Evolutionary conservation across 805 yeast species (phyloP).

Genomic region (Candida incommunis): DNA sequence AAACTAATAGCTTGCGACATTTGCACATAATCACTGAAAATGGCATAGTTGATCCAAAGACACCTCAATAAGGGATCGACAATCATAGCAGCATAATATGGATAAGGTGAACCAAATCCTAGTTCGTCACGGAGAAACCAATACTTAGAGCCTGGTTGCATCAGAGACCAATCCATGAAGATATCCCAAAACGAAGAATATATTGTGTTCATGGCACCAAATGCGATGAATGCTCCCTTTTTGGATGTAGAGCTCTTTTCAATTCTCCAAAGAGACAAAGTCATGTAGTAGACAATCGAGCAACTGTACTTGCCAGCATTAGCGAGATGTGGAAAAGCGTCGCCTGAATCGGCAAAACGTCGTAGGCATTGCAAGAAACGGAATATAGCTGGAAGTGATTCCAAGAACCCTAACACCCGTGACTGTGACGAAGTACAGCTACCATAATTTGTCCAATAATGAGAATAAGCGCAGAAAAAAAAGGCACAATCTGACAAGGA

Average conservation of each 20-base stretch:
- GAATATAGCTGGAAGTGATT: conserved; percentile 79
- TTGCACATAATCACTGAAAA: conserved; percentile 60
- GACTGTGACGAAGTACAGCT: conserved; percentile 72
- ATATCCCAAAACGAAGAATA: conserved; percentile 75
- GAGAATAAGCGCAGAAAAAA: conserved; percentile 68
- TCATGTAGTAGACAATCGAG: conserved; percentile 52
- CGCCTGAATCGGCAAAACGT: conserved; percentile 86
- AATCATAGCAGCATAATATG: conserved; percentile 63
- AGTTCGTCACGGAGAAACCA: conserved; percentile 56
- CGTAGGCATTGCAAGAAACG: conserved; percentile 82
- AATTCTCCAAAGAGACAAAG: conserved; percentile 69
- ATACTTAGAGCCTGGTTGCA: conserved; percentile 49
- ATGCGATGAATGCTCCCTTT: conserved; percentile 49
- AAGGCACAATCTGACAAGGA: conserved; percentile 73
- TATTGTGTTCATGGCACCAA: conserved; percentile 62
- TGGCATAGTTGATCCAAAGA: conserved; percentile 85
- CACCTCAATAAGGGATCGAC: conserved; percentile 63
- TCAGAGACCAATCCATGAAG: conserved; percentile 89
- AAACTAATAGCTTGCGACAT: conserved; percentile 84
- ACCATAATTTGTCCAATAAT: conserved; percentile 41
- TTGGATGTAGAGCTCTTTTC: conserved; percentile 24
- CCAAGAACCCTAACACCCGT: conserved; percentile 65
- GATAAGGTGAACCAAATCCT: conserved; percentile 29
- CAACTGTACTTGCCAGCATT: conserved; percentile 68
- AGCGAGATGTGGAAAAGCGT: conserved; percentile 91